These are phyloP conservation scores for Fagus crenata DNA, from an alignment of 306 rosid species.

Conservation along the genomic window DNA sequence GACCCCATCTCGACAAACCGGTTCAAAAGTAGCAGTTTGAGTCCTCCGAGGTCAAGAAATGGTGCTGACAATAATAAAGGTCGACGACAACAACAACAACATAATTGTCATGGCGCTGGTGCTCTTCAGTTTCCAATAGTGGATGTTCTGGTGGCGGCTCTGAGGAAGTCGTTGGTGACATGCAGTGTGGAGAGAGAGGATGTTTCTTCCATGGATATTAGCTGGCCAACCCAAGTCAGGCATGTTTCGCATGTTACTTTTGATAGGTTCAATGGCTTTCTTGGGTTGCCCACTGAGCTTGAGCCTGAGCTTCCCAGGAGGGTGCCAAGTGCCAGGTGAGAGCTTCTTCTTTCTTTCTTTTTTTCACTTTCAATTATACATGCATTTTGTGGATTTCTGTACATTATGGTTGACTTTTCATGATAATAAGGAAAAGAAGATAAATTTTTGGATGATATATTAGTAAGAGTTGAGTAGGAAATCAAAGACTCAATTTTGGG, in stretches of 20 bases:
- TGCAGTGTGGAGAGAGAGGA: slow-evolving; percentile 94
- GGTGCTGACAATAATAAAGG: slow-evolving; percentile 18
- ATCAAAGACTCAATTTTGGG: too few relatives aligned
- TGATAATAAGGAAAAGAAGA: neutral
- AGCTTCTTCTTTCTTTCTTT: slow-evolving; percentile 2
- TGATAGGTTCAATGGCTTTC: slow-evolving; percentile 91
- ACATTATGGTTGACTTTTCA: too few relatives aligned
- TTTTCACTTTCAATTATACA: neutral
- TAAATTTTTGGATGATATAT: neutral
- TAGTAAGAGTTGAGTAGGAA: neutral
- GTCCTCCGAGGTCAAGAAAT: slow-evolving; percentile 25
- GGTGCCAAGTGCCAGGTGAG: slow-evolving; percentile 93
- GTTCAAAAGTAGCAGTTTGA: slow-evolving; percentile 23
- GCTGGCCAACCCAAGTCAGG: slow-evolving; percentile 85
- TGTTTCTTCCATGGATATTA: slow-evolving; percentile 73
- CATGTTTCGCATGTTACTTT: slow-evolving; percentile 96
- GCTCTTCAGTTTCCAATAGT: slow-evolving; percentile 56
- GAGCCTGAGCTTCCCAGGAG: slow-evolving; percentile 71
- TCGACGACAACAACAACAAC: slow-evolving; percentile 18
- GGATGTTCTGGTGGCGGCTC: slow-evolving; percentile 60
- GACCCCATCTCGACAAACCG: slow-evolving; percentile 58
- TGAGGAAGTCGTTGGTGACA: slow-evolving; percentile 83
- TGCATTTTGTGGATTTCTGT: too few relatives aligned
- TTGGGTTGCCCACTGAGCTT: slow-evolving; percentile 90
- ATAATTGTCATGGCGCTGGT: slow-evolving; percentile 17